Base-by-base conservation (phyloP, 2,329 filamentous ascomycete genomes). In the Xenoacremonium recifei region DNA sequence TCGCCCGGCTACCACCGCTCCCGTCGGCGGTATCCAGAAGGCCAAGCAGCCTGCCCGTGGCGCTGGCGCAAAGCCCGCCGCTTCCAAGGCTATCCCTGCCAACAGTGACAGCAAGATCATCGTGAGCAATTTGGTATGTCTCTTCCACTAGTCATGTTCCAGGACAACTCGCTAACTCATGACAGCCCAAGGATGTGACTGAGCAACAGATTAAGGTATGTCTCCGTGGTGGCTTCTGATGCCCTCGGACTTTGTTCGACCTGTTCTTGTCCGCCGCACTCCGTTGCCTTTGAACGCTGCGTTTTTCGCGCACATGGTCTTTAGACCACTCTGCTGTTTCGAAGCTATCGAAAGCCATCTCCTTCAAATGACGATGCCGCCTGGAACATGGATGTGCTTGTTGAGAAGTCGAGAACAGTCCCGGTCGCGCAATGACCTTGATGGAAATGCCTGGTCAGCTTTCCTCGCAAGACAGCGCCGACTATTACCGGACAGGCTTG, bases 161-260 rank as follows among this genome's bases (percentile, higher is more conserved):
- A 1, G 2, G 2, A 5, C 12, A 27, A 27, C 23, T 7, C 34
- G 36, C 78, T 86, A 73, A 87, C 69, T 20, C 19, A 7, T 15
- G 42, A 23, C 57, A 97, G 89, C 93, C 93, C 68, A 84, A 85
- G 76, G 93, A 99, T 83, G 90, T 99, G 71, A 89, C 84, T 73
- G 92, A 97, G 80, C 76, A 75, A 75, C 89, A 95, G 84, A 95
- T 99, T 77, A 97, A 99, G 93, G 93, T 99, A 99, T 95, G 93
- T 99, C 90, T 87, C 90, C 84, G 77, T 81, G 86, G 77, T 85
- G 84, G 84, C 80, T 72, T 64, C 69, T 72, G 66, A 70, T 64
- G 71, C 76, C 82, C 75, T 77, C 67, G 81, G 82, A 81, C 77
- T 84, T 82, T 78, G 72, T 78, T 85, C 82, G 82, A 79, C 80